Conservation (phyloP, 495 filamentous ascomycete species). For the Lentithecium fluviatile region DNA sequence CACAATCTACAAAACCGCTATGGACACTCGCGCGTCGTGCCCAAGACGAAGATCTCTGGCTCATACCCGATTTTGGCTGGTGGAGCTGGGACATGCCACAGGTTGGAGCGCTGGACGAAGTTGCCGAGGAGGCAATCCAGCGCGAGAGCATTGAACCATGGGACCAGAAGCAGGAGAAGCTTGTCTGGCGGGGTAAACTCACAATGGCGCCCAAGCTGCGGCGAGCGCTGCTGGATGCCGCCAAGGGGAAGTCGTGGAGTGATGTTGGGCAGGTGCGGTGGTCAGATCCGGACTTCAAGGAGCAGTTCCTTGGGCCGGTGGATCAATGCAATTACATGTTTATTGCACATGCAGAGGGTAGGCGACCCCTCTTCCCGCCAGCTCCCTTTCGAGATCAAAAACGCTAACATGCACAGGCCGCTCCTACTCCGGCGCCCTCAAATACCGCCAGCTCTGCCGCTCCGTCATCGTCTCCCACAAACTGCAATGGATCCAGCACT, state of each 20-base stretch:
- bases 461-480: conserved; percentile 56
- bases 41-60: conserved; percentile 55
- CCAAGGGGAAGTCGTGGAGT: conserved; percentile 51
- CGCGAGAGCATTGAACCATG: conserved; percentile 35
- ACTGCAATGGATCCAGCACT: conserved; percentile 48
- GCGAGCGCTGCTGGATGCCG: conserved; percentile 49
- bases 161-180: conserved; percentile 59
- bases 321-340: conserved; percentile 59
- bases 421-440: conserved; percentile 56
- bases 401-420: conserved; percentile 13
- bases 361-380: conserved; percentile 22
- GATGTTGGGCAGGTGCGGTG: conserved; percentile 54
- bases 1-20: conserved; percentile 43
- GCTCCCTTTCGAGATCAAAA: neutral
- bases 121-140: conserved; percentile 48
- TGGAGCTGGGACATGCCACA: conserved; percentile 68
- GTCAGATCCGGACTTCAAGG: conserved; percentile 34
- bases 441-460: conserved; percentile 61
- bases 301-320: conserved; percentile 49
- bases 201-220: conserved; percentile 43
- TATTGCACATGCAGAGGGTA: conserved; percentile 59
- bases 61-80: conserved; percentile 79
- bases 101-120: conserved; percentile 58
- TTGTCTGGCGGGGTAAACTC: conserved; percentile 66
- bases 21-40: conserved; percentile 54